phyloP scores from a whole-genome alignment of 495 filamentous ascomycete species.

The Aeminium ludgeri region DNA sequence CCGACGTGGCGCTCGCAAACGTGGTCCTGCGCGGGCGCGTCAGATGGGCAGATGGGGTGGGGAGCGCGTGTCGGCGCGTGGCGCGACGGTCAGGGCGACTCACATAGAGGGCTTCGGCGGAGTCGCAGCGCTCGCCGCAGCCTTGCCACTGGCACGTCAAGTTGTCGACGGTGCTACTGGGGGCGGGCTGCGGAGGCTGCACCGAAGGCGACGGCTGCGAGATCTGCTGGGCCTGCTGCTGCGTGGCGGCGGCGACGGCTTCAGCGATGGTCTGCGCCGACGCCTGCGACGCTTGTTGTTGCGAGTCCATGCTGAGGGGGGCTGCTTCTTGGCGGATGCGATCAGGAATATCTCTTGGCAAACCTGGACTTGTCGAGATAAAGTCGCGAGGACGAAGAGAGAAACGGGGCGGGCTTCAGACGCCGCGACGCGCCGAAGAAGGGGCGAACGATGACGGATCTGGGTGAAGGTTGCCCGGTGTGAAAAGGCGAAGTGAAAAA shows the following conservation, averaged over 20 bases:
- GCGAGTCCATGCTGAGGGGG: background rate
- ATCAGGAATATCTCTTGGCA: background rate
- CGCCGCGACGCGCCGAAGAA: too few species aligned
- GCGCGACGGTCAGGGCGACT: slow-evolving; percentile 22
- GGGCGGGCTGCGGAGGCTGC: slow-evolving; percentile 28
- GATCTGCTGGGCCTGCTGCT: slow-evolving; percentile 8
- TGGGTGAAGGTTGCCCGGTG: background rate
- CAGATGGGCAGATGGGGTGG: slow-evolving; percentile 1
- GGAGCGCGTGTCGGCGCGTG: background rate
- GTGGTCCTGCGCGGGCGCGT: slow-evolving; percentile 53
- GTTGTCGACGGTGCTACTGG: slow-evolving; percentile 36
- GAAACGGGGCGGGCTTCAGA: too few species aligned
- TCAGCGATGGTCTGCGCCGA: slow-evolving; percentile 8
- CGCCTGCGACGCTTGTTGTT: background rate
- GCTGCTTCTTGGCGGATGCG: slow-evolving; percentile 1
- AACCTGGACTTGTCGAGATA: background rate
- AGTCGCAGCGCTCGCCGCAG: slow-evolving; percentile 64
- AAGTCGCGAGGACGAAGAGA: background rate
- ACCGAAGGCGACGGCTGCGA: slow-evolving; percentile 10
- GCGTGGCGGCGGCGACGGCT: slow-evolving; percentile 9
- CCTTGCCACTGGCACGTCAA: slow-evolving; percentile 65
- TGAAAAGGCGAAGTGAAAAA: too few species aligned
- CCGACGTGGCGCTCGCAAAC: slow-evolving; percentile 98
- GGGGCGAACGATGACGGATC: too few species aligned
- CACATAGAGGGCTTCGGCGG: slow-evolving; percentile 81